These are phyloP conservation scores for Ophiostoma fasciatum DNA, from an alignment of 2,329 filamentous ascomycete species.

Conservation along the genomic window DNA sequence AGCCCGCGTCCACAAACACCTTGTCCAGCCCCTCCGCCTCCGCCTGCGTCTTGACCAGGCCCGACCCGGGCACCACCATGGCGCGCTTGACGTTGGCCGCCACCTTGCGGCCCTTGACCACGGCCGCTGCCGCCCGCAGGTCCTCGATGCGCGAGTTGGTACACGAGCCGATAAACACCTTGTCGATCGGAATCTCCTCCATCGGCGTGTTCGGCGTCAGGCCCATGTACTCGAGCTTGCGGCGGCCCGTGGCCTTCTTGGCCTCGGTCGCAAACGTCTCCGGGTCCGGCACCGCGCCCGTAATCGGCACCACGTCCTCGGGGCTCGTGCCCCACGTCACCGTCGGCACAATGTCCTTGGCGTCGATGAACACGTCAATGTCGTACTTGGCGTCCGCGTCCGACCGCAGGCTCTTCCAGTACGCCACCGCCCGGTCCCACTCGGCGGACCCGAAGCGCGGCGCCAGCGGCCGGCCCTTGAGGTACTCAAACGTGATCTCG, in stretches of 20 bases:
- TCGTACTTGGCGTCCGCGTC: slow-evolving; percentile 86
- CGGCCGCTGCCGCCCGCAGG: slow-evolving; percentile 68
- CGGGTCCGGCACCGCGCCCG: slow-evolving; percentile 75
- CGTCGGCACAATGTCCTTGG: slow-evolving; percentile 84
- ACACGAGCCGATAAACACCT: slow-evolving; percentile 96
- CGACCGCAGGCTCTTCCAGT: slow-evolving; percentile 77
- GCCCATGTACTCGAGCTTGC: slow-evolving; percentile 94
- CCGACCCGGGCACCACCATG: slow-evolving; percentile 93
- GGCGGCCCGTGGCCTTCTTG: slow-evolving; percentile 65
- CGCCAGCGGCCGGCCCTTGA: slow-evolving; percentile 79
- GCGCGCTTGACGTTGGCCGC: slow-evolving; percentile 82
- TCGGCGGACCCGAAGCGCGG: slow-evolving; percentile 71
- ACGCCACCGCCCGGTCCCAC: slow-evolving; percentile 77
- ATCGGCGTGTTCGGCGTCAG: slow-evolving; percentile 73
- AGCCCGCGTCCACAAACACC: slow-evolving; percentile 82
- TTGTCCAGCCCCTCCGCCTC: slow-evolving; percentile 86
- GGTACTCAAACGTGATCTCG: slow-evolving; percentile 85
- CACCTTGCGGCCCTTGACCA: slow-evolving; percentile 78
- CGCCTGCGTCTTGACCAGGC: slow-evolving; percentile 82
- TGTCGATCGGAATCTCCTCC: slow-evolving; percentile 85
- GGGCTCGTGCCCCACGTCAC: slow-evolving; percentile 96
- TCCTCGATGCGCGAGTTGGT: slow-evolving; percentile 97
- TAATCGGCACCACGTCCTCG: slow-evolving; percentile 92
- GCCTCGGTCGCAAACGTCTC: slow-evolving; percentile 68
- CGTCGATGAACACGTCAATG: slow-evolving; percentile 75